These are phyloP conservation scores for Fomes fomentarius DNA, from an alignment of 1,284 basidiomycete genomes.

Conservation along the genomic window DNA sequence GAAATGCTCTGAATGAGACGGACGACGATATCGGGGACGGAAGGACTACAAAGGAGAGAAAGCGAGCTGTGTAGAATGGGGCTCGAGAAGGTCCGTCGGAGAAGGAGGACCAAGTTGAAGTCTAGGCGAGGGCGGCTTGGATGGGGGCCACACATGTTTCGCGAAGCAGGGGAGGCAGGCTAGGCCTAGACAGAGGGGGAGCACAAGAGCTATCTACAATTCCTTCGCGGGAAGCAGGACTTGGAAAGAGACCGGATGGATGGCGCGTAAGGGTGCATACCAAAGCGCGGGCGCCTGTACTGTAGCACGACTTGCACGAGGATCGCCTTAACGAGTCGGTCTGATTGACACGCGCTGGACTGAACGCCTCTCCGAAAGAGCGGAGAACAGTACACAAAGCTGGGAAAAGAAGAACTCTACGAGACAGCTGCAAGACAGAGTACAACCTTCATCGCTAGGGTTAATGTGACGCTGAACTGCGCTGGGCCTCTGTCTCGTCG, in stretches of 20 bases:
- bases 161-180: constrained; percentile 12
- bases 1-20: constrained; percentile 5
- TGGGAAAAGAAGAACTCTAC: background rate
- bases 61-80: no score
- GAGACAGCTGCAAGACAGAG: no score
- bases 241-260: constrained; percentile 15
- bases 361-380: background rate
- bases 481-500: no score
- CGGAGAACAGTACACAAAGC: background rate
- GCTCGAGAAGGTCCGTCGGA: constrained; percentile 12
- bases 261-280: constrained; percentile 4
- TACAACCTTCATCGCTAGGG: background rate
- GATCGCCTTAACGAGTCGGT: background rate
- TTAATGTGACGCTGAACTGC: background rate
- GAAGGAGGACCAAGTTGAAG: constrained; percentile 11
- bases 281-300: background rate
- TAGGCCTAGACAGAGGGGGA: constrained; percentile 20
- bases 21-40: background rate
- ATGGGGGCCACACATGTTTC: constrained; percentile 6
- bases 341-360: background rate
- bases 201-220: constrained; percentile 3
- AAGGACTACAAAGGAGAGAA: constrained; percentile 2
- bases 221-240: constrained; percentile 21
- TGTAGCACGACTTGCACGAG: background rate
- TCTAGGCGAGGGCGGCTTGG: constrained; percentile 7